Evolutionary conservation across 2,329 filamentous ascomycete species (phyloP), one percentile per base, ranked within the genome.

Genomic region (Fusarium avenaceum): DNA sequence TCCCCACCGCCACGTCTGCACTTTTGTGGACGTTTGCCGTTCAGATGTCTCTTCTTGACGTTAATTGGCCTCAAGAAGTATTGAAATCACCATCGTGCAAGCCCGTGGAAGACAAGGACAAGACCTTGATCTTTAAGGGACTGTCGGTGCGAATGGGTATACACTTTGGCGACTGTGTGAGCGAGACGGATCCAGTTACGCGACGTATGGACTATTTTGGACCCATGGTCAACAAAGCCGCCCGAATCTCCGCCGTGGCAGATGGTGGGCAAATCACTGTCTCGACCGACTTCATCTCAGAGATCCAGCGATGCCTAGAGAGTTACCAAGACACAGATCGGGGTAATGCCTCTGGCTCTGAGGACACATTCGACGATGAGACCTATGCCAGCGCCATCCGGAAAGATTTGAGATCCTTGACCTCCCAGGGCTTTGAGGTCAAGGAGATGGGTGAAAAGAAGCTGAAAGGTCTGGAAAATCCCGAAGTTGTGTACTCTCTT

Each of bases 191-290:
- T 79, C 96, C 96, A 0, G 94, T 99, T 49, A 99, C 96, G 2
- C 91, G 94, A 59, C 93, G 96, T 67, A 99, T 99, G 96, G 96
- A 99, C 75, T 99, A 99, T 81, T 99, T 98, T 77, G 96, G 96
- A 1, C 96, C 96, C 15, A 99, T 99, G 94, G 96, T 99, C 75
- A 99, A 99, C 81, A 94, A 96, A 76, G 93, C 96, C 1, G 92
- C 96, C 17, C 92, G 96, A 81, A 97, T 99, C 69, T 96, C 93
- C 8, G 91, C 93, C 22, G 94, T 97, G 43, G 96, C 96, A 35
- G 96, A 99, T 77, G 96, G 96, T 64, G 96, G 96, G 1, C 95
- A 99, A 77, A 97, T 98, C 69, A 96, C 95, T 1, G 96, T 98
- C 3, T 97, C 94, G 1, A 94, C 94, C 2, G 96, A 99, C 78